Evolutionary conservation across 208 protist species (phyloP).

Genomic region (Leishmania guyanensis): DNA sequence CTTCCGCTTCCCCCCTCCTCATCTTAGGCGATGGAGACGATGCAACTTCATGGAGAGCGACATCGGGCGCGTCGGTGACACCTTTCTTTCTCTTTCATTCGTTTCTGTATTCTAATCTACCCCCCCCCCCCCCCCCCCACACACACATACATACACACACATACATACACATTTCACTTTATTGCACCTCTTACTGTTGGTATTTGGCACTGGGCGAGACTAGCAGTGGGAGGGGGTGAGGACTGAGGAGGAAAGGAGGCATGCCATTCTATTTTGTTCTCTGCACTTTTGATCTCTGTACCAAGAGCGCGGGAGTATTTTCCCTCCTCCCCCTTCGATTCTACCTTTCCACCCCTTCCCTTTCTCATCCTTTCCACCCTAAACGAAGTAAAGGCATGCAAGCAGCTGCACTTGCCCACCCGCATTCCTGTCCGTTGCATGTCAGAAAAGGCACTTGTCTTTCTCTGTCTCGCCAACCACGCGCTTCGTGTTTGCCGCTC

Average conservation of each 20-base stretch:
- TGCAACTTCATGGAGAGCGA: conserved; percentile 3
- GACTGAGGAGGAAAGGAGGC: background rate
- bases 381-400: background rate
- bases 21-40: background rate
- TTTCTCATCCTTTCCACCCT: background rate
- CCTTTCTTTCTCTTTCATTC: background rate
- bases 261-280: background rate
- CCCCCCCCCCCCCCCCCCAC: background rate
- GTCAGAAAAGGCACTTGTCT: background rate
- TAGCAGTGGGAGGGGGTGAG: background rate
- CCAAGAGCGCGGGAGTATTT: background rate
- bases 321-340: background rate
- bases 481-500: background rate
- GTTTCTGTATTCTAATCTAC: background rate
- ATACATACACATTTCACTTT: background rate
- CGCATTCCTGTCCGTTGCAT: background rate
- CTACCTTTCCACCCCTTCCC: background rate
- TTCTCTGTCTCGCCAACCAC: background rate
- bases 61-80: background rate
- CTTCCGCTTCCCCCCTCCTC: conserved; percentile 8
- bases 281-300: background rate
- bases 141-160: background rate
- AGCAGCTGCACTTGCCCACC: background rate
- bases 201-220: background rate
- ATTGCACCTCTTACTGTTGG: background rate